Base-by-base conservation (phyloP, 257 asterid species). In the Ehretia macrophylla region DNA sequence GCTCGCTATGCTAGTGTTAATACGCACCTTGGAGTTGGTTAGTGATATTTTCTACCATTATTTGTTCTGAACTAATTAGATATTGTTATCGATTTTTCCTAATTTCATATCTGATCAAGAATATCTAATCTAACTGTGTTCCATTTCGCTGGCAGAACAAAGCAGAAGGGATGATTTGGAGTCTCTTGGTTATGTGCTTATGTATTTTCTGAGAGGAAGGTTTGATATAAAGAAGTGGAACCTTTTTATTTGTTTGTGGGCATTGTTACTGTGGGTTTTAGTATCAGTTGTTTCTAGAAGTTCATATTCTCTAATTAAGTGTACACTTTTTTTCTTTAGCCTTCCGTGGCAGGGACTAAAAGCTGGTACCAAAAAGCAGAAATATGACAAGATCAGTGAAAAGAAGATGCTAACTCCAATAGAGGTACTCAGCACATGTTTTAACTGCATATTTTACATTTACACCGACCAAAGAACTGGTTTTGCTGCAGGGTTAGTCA, bases 131-230 rank as follows among this genome's bases (percentile, higher is more conserved):
- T 35, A 14, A 22, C 51, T 60, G 35, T 52, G 22, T 52, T 67
- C 62, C 11, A 53, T 70, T 63, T 49, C 69, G 52, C 66, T 65
- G 75, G 60, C 87, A 91, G 98, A 91, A 71, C 98, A 91, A 91
- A 85, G 98, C 70, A 80, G 98, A 67, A 87, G 98, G 67, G 96
- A 90, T 73, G 96, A 90, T 78, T 78, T 90, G 86, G 98, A 90
- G 72, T 90, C 98, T 67, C 96, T 90, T 71, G 98, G 98, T 67
- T 90, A 81, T 79, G 96, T 87, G 79, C 90, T 91, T 54, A 85
- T 91, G 98, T 91, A 91, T 75, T 91, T 91, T 71, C 90, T 91
- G 56, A 84, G 98, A 68, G 98, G 98, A 78, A 91, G 98, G 98
- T 89, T 56, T 5, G 71, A 68, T 59, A 38, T 66, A 45, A 32